Evolutionary conservation across 768 basidiomycete species (phyloP).

Genomic region (Dioszegia aurantiaca): DNA sequence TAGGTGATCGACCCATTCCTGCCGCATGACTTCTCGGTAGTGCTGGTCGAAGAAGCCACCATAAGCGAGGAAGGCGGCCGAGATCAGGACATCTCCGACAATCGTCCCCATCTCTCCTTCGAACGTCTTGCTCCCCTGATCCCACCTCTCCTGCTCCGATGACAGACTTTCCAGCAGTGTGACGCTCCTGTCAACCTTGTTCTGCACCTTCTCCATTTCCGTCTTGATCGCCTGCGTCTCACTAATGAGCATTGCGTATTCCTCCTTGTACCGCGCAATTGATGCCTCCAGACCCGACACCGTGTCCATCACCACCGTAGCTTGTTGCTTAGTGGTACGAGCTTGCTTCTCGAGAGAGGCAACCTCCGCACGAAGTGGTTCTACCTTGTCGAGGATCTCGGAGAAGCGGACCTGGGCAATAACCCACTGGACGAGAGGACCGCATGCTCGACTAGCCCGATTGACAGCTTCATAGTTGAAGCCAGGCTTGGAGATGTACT

Average conservation of each 20-base stretch:
- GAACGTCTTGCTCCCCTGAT: constrained; percentile 88
- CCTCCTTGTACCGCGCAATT: constrained; percentile 90
- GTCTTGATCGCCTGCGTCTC: constrained; percentile 94
- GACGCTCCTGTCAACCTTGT: constrained; percentile 96
- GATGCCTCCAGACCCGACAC: constrained; percentile 88
- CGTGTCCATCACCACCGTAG: constrained; percentile 81
- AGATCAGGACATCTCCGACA: constrained; percentile 91
- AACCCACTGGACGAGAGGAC: constrained; percentile 97
- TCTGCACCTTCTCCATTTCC: constrained; percentile 97
- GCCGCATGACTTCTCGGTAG: constrained; percentile 73
- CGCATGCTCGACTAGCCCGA: constrained; percentile 92
- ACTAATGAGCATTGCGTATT: constrained; percentile 93
- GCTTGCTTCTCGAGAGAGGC: constrained; percentile 88
- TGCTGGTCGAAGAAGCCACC: constrained; percentile 98
- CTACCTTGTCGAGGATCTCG: constrained; percentile 93
- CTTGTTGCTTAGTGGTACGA: constrained; percentile 91
- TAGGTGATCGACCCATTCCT: constrained; percentile 76
- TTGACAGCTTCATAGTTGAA: constrained; percentile 96
- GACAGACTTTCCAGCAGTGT: constrained; percentile 89
- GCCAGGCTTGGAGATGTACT: constrained; percentile 82
- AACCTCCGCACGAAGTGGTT: constrained; percentile 92
- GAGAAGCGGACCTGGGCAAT: constrained; percentile 96
- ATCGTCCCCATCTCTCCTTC: constrained; percentile 98
- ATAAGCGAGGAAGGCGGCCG: constrained; percentile 94
- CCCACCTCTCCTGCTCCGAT: constrained; percentile 92